These are phyloP conservation scores for Parachaetomium inaequale DNA, from an alignment of 495 filamentous ascomycete genomes.

Conservation along the genomic window DNA sequence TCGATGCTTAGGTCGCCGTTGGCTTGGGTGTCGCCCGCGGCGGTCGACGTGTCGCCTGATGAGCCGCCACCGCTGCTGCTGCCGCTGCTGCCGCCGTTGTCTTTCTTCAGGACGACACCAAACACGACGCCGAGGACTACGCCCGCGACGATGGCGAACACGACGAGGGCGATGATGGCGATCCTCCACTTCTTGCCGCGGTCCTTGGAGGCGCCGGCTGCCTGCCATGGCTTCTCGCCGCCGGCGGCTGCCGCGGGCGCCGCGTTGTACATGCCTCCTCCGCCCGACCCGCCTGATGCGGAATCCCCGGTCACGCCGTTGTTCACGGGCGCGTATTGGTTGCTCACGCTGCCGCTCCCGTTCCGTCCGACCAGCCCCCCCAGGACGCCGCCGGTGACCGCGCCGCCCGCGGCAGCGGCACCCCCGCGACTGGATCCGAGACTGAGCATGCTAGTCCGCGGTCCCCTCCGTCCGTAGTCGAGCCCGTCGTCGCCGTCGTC, in stretches of 20 bases:
- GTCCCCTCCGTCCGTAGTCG: conserved; percentile 41
- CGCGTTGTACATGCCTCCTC: conserved; percentile 27
- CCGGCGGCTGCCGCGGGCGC: conserved; percentile 15
- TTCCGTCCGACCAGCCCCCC: conserved; percentile 45
- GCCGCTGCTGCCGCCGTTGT: conserved; percentile 17
- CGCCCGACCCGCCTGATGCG: conserved; percentile 18
- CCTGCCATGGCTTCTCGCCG: conserved; percentile 56
- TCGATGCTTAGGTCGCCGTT: conserved; percentile 71
- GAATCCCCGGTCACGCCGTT: conserved; percentile 26
- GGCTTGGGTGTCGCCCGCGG: conserved; percentile 39
- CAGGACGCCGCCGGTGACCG: conserved; percentile 52
- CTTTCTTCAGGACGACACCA: conserved; percentile 59
- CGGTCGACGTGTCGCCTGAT: conserved; percentile 23
- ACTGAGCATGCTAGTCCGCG: conserved; percentile 53
- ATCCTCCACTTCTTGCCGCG: conserved; percentile 66
- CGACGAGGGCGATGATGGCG: conserved; percentile 58
- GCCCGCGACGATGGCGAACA: conserved; percentile 60
- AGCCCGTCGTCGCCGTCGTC: conserved; percentile 87
- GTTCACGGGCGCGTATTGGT: conserved; percentile 41
- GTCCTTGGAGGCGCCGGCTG: conserved; percentile 43
- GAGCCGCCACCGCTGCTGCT: conserved; percentile 13
- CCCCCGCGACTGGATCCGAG: conserved; percentile 39
- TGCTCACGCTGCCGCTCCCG: conserved; percentile 34
- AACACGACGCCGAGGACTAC: conserved; percentile 78
- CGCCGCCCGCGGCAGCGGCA: conserved; percentile 33